Evolutionary conservation across 768 basidiomycete genomes (phyloP), one percentile per base, ranked within the genome.

Genomic region (Rhodotorula sphaerocarpa): DNA sequence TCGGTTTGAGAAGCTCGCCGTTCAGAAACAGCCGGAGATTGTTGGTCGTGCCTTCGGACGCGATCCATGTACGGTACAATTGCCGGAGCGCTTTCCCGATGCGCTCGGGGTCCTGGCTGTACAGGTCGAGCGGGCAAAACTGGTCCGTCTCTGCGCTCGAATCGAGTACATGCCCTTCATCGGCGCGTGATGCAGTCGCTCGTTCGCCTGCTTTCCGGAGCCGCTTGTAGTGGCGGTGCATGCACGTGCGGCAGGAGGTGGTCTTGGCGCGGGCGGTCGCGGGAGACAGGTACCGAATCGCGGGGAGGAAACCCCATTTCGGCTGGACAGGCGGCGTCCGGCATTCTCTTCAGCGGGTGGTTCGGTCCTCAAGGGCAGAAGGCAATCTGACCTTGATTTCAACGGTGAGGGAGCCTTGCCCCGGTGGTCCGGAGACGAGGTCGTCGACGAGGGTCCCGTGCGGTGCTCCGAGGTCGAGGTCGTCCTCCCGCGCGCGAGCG

Each of bases 351-450:
- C n/a, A n/a, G n/a, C n/a, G n/a, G n/a, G n/a, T n/a, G n/a, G n/a
- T n/a, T n/a, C n/a, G n/a, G n/a, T n/a, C n/a, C n/a, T n/a, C n/a
- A n/a, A n/a, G n/a, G n/a, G n/a, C n/a, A n/a, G n/a, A n/a, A n/a
- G n/a, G n/a, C n/a, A n/a, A n/a, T n/a, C 74, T 64, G 62, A 89
- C 93, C 83, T 97, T 97, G 75, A 96, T 89, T 77, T 96, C 93
- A 6, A 95, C 80, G 4, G 86, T 83, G 48, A 90, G 75, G 9
- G 73, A 63, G 51, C 81, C 82, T 52, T 78, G 68, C n/a, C n/a
- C n/a, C n/a, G n/a, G n/a, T n/a, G n/a, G n/a, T 12, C 59, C 67
- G 21, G 84, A 82, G 15, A 91, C 80, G 41, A 91, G 81, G 76
- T 96, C 86, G 14, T 87, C 86, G 23, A 88, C 88, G 45, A 95